Conservation (phyloP, 768 basidiomycete genomes). For the Hygrophoropsis aurantiaca region DNA sequence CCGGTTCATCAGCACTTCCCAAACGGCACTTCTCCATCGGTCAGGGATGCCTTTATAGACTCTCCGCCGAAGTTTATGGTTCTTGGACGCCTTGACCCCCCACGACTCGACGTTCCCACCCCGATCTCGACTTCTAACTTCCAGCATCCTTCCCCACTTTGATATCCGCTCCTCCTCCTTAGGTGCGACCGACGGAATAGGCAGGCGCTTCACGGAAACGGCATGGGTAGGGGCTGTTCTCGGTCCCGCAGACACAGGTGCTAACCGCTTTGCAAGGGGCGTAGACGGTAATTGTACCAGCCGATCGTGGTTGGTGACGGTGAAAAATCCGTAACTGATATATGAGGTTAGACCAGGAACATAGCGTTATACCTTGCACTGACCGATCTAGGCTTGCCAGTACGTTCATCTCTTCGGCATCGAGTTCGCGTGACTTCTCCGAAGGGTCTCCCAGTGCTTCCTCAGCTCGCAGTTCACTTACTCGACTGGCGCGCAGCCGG, state of each 20-base stretch:
- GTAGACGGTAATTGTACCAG: slow-evolving; percentile 67
- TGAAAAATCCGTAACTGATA: slow-evolving; percentile 89
- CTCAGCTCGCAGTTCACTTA: slow-evolving; percentile 59
- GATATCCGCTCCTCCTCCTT: slow-evolving; percentile 78
- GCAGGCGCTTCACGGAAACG: slow-evolving; percentile 45
- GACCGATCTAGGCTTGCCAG: slow-evolving; percentile 86
- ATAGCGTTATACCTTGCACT: slow-evolving; percentile 25
- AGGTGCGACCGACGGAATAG: slow-evolving; percentile 42
- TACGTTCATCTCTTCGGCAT: slow-evolving; percentile 69
- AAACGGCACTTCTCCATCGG: slow-evolving; percentile 90
- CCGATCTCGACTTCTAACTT: slow-evolving; percentile 61
- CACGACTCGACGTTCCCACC: slow-evolving; percentile 80
- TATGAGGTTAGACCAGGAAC: slow-evolving; percentile 10
- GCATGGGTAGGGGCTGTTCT: slow-evolving; percentile 46
- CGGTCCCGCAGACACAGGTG: slow-evolving; percentile 44
- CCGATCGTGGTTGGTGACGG: slow-evolving; percentile 78
- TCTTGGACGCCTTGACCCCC: slow-evolving; percentile 65
- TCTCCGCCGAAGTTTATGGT: slow-evolving; percentile 66
- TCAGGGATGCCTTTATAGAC: slow-evolving; percentile 97
- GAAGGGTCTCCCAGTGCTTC: slow-evolving; percentile 53
- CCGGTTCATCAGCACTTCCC: slow-evolving; percentile 76
- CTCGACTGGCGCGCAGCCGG: slow-evolving; percentile 51
- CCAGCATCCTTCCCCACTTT: slow-evolving; percentile 94
- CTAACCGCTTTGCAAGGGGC: slow-evolving; percentile 61
- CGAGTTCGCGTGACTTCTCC: slow-evolving; percentile 67